Percentiles rank a stretch among this genome's conserved stretches.
These are phyloP conservation scores for Quillaja saponaria DNA, from an alignment of 306 rosid species.

Conservation along the genomic window DNA sequence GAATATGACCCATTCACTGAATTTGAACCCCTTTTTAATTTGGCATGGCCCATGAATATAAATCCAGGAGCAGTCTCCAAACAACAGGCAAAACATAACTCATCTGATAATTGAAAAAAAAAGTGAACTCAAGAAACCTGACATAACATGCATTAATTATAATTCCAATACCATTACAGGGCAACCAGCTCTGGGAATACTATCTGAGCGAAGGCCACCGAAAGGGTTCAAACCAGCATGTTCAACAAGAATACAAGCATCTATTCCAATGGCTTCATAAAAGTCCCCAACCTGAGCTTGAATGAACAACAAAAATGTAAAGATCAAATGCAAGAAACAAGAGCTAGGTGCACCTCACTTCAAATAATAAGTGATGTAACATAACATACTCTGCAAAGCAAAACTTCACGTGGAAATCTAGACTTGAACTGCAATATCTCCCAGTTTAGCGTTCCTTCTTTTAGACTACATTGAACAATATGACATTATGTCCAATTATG, in stretches of 20 bases:
- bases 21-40: conserved; percentile 16
- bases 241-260: conserved; percentile 90
- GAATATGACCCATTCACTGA: too few species aligned
- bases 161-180: conserved; percentile 94
- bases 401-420: conserved; percentile 84
- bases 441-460: conserved; percentile 89
- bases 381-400: conserved; percentile 83
- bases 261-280: conserved; percentile 88
- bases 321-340: neutral
- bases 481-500: too few species aligned
- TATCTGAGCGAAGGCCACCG: conserved; percentile 84
- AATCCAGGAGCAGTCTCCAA: conserved; percentile 1
- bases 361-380: conserved; percentile 6
- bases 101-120: neutral
- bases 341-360: conserved; percentile 11
- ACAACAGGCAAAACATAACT: conserved; percentile 20
- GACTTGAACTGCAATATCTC: conserved; percentile 89
- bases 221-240: conserved; percentile 92
- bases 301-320: conserved; percentile 10
- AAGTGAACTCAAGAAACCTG: conserved; percentile 17
- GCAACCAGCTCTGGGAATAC: conserved; percentile 91
- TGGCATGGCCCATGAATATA: conserved; percentile 7
- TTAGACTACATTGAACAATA: conserved; percentile 49
- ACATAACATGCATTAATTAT: conserved; percentile 24
- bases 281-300: conserved; percentile 83